Evolutionary conservation across 768 basidiomycete genomes (phyloP), one percentile per base, ranked within the genome.

Genomic region (Melanogaster broomeanus): DNA sequence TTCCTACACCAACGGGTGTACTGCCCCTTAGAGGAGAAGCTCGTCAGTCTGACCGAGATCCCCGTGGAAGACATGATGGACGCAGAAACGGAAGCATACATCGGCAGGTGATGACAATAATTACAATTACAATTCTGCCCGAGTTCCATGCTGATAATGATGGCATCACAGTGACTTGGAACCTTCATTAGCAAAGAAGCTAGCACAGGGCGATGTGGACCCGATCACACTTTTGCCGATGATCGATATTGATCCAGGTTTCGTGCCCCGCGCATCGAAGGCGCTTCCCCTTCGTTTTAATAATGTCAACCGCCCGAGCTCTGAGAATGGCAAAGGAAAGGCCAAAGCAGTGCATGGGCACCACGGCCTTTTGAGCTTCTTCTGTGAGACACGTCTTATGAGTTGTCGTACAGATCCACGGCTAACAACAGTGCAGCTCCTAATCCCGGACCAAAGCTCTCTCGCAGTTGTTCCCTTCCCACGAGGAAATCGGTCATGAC

Each of bases 1-100:
- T 99, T 98, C 64, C 73, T 90, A 45, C 87, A 98, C 68, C 97
- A 98, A 62, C 77, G 93, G 49, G 93, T 98, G 35, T 99, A 89
- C 67, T 87, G 91, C 69, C 93, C 96, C 0, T 55, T 72, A 19
- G 56, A 72, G 30, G 75, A 85, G 66, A 74, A 68, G 49, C 72
- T 98, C 13, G 87, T 92, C 1, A 81, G 89, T 64, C 68, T 98
- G 52, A 83, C 78, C 22, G 81, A 83, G 2, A 63, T 79, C 8
- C 76, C 88, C 0, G 77, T 72, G 28, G 77, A 62, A n/a, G 75
- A 71, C 21, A 61, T 70, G 6, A 85, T 82, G 79, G 78, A 80
- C 57, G 74, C 77, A 15, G 80, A 78, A 51, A 73, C 75, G n/a
- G 85, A 92, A 49, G 79, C 78, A 49, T 89, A 87, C 68, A 83